A percentile compares a stretch with the other conserved stretches of the same genome.
phyloP scores from a whole-genome alignment of 495 filamentous ascomycete genomes.

The Rostrohypoxylon terebratum region DNA sequence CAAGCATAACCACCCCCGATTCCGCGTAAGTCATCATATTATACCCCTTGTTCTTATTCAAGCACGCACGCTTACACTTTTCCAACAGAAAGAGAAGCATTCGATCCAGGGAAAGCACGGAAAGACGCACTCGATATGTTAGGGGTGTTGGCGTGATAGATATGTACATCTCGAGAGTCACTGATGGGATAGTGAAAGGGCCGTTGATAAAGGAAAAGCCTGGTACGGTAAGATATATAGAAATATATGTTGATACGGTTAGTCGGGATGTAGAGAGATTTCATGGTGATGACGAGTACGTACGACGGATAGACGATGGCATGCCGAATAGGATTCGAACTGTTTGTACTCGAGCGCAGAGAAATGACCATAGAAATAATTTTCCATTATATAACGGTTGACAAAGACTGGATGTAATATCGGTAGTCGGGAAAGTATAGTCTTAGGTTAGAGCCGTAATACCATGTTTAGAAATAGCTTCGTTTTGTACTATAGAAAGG shows the following conservation, averaged over 20 bases:
- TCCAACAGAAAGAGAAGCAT: slow-evolving; percentile 75
- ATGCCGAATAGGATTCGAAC: background rate
- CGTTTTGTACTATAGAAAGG: background rate
- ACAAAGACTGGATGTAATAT: too few species aligned
- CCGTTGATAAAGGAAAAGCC: background rate
- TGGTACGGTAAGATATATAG: slow-evolving; percentile 18
- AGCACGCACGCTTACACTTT: background rate
- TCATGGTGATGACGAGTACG: slow-evolving; percentile 8
- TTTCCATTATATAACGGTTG: background rate
- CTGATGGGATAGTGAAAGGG: background rate
- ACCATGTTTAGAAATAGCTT: background rate
- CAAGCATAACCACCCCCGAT: slow-evolving; percentile 72
- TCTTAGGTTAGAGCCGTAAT: background rate
- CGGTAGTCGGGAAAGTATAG: background rate
- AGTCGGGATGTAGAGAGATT: background rate
- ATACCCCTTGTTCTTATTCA: background rate
- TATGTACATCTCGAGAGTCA: background rate
- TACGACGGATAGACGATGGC: background rate
- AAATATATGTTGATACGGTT: slow-evolving; percentile 12
- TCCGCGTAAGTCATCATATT: slow-evolving; percentile 55
- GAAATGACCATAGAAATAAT: background rate
- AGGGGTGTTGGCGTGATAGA: slow-evolving; percentile 38
- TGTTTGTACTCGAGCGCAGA: background rate
- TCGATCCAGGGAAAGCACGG: slow-evolving; percentile 87
- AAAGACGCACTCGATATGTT: slow-evolving; percentile 89